Percentiles rank a stretch among this genome's conserved stretches.
phyloP scores from a whole-genome alignment of 208 protist genomes.

The Trypanosoma scelopori region DNA sequence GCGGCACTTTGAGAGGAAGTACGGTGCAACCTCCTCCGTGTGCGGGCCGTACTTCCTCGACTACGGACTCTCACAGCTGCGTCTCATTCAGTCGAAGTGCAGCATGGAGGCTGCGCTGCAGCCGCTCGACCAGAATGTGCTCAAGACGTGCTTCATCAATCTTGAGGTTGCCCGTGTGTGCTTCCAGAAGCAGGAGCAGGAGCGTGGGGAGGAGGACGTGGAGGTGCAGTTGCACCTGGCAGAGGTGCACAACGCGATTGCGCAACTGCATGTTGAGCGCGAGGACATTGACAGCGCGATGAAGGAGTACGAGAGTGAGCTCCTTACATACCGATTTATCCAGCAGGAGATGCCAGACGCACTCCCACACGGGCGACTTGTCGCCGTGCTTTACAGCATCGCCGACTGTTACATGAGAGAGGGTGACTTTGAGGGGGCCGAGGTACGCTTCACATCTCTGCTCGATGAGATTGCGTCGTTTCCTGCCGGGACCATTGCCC shows the following conservation, averaged over 20 bases:
- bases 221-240: conserved; percentile 60
- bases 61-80: conserved; percentile 88
- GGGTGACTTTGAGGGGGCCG: conserved; percentile 80
- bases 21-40: conserved; percentile 51
- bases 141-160: conserved; percentile 87
- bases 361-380: conserved; percentile 53
- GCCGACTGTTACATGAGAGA: conserved; percentile 87
- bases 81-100: conserved; percentile 60
- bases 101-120: conserved; percentile 64
- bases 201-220: conserved; percentile 36
- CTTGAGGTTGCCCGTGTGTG: conserved; percentile 80
- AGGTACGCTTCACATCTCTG: conserved; percentile 58
- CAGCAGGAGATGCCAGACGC: conserved; percentile 32
- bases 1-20: conserved; percentile 75
- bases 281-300: conserved; percentile 79
- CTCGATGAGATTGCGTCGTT: conserved; percentile 62
- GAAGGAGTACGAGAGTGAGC: conserved; percentile 80
- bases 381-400: conserved; percentile 71
- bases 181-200: conserved; percentile 67
- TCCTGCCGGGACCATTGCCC: conserved; percentile 46
- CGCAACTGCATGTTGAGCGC: conserved; percentile 73
- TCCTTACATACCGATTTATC: conserved; percentile 75
- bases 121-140: conserved; percentile 67
- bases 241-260: conserved; percentile 84
- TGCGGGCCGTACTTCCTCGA: conserved; percentile 84